Conservation (phyloP, 2,329 filamentous ascomycete genomes). For the Colletotrichum salicis region DNA sequence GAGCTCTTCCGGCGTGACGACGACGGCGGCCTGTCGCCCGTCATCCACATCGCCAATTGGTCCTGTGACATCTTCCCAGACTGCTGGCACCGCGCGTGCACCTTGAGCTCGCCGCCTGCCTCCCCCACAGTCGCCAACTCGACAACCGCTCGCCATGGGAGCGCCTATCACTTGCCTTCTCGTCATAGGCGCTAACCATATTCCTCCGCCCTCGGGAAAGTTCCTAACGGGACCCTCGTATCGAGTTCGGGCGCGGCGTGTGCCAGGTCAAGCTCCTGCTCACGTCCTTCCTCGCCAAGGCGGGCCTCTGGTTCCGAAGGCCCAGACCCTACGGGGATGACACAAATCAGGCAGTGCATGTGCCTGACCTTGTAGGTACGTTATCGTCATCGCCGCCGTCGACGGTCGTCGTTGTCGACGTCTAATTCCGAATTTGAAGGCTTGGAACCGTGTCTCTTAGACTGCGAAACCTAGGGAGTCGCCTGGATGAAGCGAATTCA, state of each 20-base stretch:
- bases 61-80: slow-evolving; percentile 13
- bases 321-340: background rate
- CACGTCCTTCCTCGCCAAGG: background rate
- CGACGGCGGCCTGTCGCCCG: background rate
- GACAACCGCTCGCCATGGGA: slow-evolving; percentile 39
- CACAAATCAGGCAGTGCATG: background rate
- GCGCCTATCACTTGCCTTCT: slow-evolving; percentile 19
- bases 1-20: background rate
- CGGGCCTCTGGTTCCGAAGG: slow-evolving; percentile 3
- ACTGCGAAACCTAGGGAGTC: background rate
- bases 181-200: background rate
- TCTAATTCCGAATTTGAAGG: slow-evolving; percentile 12
- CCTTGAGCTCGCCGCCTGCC: slow-evolving; percentile 36
- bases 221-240: background rate
- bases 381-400: background rate
- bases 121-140: slow-evolving; percentile 36
- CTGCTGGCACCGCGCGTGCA: slow-evolving; percentile 35
- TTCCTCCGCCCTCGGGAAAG: background rate
- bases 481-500: background rate
- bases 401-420: background rate
- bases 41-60: background rate
- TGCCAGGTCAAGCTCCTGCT: background rate
- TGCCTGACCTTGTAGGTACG: background rate
- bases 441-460: slow-evolving; percentile 10
- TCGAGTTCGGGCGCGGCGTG: background rate